Base-by-base conservation (phyloP, 176 grass and related monocot species). In the Oryza brachyantha region DNA sequence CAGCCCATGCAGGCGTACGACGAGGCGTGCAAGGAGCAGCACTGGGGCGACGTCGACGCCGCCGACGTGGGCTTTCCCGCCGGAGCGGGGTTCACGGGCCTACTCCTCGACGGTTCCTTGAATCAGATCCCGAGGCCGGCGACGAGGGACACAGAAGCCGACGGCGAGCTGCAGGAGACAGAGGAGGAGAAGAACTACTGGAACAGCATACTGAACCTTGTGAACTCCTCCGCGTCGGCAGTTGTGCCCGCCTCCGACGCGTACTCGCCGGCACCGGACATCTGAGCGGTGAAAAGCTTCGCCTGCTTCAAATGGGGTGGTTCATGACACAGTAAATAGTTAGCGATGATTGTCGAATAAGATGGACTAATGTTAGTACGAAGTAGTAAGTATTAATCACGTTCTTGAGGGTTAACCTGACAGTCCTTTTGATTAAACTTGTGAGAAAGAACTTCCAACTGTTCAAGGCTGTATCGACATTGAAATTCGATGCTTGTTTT, bases 121-220 rank as follows among this genome's bases (percentile, higher is more conserved):
- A 83, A 19, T 55, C 81, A 85, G 68, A 81, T 71, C 60, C 25
- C 40, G 17, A 78, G 85, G 75, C 78, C 74, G 34, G 62, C 26
- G 5, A 28, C 43, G 43, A 78, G 58, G 59, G 46, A 64, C 19
- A 42, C 5, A 0, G 85, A 29, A 29, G 79, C 12, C 59, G 73
- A 27, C 39, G 63, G 19, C 68, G 79, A 66, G 42, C 42, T 40
- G 60, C 73, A 77, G 3, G 85, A 91, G 60, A 83, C 72, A 0
- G 82, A 85, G 54, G 89, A 91, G 78, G 83, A 92, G 24, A 85
- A 75, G 73, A 82, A 29, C 78, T 92, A 92, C 83, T 92, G 86
- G 90, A 50, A 88, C 78, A 88, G 82, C 68, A 85, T 92, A 70
- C 70, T 88, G 14, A 85, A 71, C 74, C 83, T 92, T 69, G 90